Evolutionary conservation across 2,329 filamentous ascomycete species (phyloP).

Genomic region (Sarocladium oryzae): DNA sequence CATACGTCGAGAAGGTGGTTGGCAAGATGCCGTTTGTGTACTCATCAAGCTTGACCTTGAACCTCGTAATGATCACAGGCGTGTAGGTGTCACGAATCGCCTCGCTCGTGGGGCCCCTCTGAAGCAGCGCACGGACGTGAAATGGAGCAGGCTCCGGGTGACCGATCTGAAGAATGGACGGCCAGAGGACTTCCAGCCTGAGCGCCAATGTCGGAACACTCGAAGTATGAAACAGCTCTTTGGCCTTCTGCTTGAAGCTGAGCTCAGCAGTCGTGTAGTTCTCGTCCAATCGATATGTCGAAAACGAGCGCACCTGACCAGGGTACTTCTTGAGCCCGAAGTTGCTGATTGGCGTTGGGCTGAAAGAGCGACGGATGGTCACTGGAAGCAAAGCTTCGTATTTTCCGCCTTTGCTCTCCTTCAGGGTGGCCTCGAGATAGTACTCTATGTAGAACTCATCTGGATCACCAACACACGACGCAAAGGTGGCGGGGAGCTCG

Average conservation of each 20-base stretch:
- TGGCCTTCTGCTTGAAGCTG: slow-evolving; percentile 23
- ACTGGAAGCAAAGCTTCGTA: slow-evolving; percentile 16
- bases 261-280: slow-evolving; percentile 22
- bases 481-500: slow-evolving; percentile 14
- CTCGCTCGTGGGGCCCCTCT: slow-evolving; percentile 13
- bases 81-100: slow-evolving; percentile 13
- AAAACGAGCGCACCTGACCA: slow-evolving; percentile 1
- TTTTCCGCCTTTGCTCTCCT: background rate
- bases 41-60: slow-evolving; percentile 14
- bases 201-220: slow-evolving; percentile 22
- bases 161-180: slow-evolving; percentile 19
- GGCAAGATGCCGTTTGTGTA: slow-evolving; percentile 12
- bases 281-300: slow-evolving; percentile 22
- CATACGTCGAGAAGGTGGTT: background rate
- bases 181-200: slow-evolving; percentile 16
- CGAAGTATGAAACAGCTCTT: slow-evolving; percentile 23
- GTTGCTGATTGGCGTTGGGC: slow-evolving; percentile 11
- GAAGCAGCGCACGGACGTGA: slow-evolving; percentile 12
- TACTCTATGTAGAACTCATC: slow-evolving; percentile 25
- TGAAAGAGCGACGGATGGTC: slow-evolving; percentile 7
- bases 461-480: background rate
- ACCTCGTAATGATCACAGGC: slow-evolving; percentile 11
- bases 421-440: slow-evolving; percentile 21
- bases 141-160: slow-evolving; percentile 16
- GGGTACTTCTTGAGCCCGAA: slow-evolving; percentile 6